phyloP scores from a whole-genome alignment of 768 basidiomycete species.

The Clitopilus passeckerianus region DNA sequence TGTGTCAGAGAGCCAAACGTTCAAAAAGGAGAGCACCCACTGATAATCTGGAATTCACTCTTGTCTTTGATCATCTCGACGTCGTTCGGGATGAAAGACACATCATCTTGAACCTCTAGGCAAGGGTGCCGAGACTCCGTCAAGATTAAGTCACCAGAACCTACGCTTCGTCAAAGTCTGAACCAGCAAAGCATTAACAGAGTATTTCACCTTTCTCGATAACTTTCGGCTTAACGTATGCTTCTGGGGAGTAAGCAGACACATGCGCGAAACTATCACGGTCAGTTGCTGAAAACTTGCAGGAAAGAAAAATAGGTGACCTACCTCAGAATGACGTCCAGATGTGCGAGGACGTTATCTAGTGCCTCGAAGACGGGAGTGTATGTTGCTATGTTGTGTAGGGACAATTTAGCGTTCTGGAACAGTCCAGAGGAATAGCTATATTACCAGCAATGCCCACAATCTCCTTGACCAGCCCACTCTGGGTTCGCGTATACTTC shows the following conservation, averaged over 20 bases:
- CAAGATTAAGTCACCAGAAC: constrained; percentile 74
- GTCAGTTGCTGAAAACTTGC: background rate
- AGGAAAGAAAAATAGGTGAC: background rate
- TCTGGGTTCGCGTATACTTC: constrained; percentile 73
- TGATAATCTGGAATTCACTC: constrained; percentile 95
- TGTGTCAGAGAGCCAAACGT: background rate
- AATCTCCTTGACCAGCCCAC: constrained; percentile 84
- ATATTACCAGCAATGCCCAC: constrained; percentile 85
- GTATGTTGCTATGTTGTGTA: constrained; percentile 91
- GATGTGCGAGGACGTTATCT: constrained; percentile 79
- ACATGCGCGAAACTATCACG: constrained; percentile 84
- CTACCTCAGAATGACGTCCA: constrained; percentile 90
- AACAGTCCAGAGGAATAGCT: background rate
- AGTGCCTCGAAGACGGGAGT: constrained; percentile 81
- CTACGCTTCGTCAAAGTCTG: constrained; percentile 27
- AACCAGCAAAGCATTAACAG: background rate
- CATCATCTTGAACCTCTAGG: constrained; percentile 92
- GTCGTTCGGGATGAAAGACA: constrained; percentile 94
- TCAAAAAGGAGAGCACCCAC: constrained; percentile 29
- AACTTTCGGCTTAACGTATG: constrained; percentile 85
- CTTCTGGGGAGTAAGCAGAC: constrained; percentile 77
- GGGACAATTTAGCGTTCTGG: constrained; percentile 1
- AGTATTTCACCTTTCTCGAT: constrained; percentile 59
- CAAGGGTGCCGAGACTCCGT: constrained; percentile 93
- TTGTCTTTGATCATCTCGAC: constrained; percentile 89